Base-by-base conservation (phyloP, 176 grass and related monocot species). In the Microstegium vimineum region DNA sequence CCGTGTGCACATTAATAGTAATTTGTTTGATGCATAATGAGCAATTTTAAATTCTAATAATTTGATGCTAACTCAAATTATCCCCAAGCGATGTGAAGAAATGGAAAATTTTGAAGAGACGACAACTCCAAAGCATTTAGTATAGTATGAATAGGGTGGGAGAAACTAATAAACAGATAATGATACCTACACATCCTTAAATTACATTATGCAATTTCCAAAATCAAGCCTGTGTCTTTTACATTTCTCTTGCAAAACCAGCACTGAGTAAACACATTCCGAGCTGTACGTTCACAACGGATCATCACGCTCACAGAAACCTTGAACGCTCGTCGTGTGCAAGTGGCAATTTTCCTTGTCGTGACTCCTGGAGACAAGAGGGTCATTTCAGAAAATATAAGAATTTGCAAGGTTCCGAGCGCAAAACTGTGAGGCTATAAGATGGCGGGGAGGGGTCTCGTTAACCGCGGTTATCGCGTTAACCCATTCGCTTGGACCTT, bases 401-500 rank as follows among this genome's bases (percentile, higher is more conserved):
- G 0, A 28, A 33, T 20, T 7, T 0, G 1, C 0, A 2, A 65
- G 82, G 86, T 23, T 1, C 3, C 3, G 1, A 12, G n/a, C 5
- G 74, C 2, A 81, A 94, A 75, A 62, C 4, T 1, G 61, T 8
- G 4, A 6, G 54, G 56, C 81, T 93, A 89, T 83, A 93, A 88
- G 52, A 25, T 0, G 0, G 33, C 40, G 10, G 30, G 81, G 64
- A 46, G 46, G 60, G 27, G 43, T 54, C 81, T 20, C 27, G 30
- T 78, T 89, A 91, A 94, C 91, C 77, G 73, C 73, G 91, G 89
- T 75, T 96, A 89, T 71, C 70, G 49, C 26, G 74, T 84, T 87
- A 94, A 90, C 87, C 86, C 89, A 81, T 86, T 74, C 64, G n/a
- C n/a, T n/a, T n/a, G 18, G 72, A 83, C 78, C n/a, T n/a, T n/a